Base-by-base conservation (phyloP, 345 rosid genomes). In the Barbarea vulgaris region DNA sequence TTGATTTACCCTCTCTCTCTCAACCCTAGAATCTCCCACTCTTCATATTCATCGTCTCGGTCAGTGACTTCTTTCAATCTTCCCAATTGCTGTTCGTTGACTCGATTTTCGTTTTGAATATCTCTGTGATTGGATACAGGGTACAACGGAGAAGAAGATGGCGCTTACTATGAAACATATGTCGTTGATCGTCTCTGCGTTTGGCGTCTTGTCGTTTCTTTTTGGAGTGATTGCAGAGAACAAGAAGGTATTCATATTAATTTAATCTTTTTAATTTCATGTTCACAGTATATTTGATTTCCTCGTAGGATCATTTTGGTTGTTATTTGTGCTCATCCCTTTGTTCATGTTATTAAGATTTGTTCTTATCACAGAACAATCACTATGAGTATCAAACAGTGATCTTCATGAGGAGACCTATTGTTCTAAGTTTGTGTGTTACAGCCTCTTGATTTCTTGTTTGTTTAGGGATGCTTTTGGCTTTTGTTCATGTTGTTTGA, bases 191-290 rank as follows among this genome's bases (percentile, higher is more conserved):
- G 87, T 91, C 30, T 78, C 87, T 6, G 50, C 77, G 24, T 75
- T 87, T 27, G 97, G 97, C 48, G 53, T 81, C 3, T 13, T 86
- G 60, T 91, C 97, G 4, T 91, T 91, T 79, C 4, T 87, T 44
- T 81, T 84, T 11, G 97, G 96, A 37, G 86, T 89, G 2, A 37
- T 89, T 33, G 97, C 96, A 0, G 97, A 91, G 81, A 91, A 89
- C 80, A 91, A 85, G 81, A 91, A 89, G 96, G 97, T 89, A 54
- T 28, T 5, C 30, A 2, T 6, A 11, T 9, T 14, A 9, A 11
- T 9, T 14, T 4, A 51, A 22, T 15, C 18, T 17, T 18, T 41
- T 37, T 3, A 27, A 5, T 52, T 61, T 50, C 28, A 10, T 51
- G 21, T 59, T 33, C n/a, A 13, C 17, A n/a, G n/a, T 62, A 1